Evolutionary conservation across 2,329 filamentous ascomycete species (phyloP).

Genomic region (Fusarium piperis): DNA sequence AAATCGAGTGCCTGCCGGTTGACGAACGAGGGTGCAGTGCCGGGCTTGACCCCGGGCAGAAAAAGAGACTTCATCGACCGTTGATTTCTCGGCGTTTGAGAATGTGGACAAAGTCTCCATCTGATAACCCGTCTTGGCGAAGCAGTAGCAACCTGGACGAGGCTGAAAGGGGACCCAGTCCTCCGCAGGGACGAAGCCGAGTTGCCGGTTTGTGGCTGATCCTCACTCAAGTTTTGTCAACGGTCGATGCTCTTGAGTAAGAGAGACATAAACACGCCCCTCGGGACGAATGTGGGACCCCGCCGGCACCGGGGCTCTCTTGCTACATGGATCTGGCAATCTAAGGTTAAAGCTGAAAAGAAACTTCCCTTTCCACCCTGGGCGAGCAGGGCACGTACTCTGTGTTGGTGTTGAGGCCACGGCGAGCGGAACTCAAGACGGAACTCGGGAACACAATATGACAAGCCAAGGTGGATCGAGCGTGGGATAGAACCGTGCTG

Average conservation of each 20-base stretch:
- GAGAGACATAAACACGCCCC: not conserved
- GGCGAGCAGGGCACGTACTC: not conserved
- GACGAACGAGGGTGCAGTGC: not conserved
- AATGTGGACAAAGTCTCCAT: not conserved
- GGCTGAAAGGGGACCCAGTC: not conserved
- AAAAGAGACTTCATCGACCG: not conserved
- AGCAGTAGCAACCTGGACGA: not conserved
- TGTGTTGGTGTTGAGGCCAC: not conserved
- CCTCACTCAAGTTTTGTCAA: not conserved
- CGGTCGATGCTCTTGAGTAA: not conserved
- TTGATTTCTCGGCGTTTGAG: conserved; percentile 3
- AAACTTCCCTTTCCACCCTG: not conserved
- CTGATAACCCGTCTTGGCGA: conserved; percentile 9
- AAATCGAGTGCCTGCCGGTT: not conserved
- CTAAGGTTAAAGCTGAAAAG: conserved; percentile 10
- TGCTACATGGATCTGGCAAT: conserved; percentile 8
- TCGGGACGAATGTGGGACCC: not conserved
- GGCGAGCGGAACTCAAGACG: not conserved
- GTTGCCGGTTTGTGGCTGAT: conserved; percentile 3
- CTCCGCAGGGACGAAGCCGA: not conserved
- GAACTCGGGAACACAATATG: not conserved
- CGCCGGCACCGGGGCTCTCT: not conserved
- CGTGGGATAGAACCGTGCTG: not conserved
- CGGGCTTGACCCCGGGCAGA: not conserved
- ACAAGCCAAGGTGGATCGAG: not conserved